Conservation (phyloP, 2,329 filamentous ascomycete species). For the Cordyceps cicadae region DNA sequence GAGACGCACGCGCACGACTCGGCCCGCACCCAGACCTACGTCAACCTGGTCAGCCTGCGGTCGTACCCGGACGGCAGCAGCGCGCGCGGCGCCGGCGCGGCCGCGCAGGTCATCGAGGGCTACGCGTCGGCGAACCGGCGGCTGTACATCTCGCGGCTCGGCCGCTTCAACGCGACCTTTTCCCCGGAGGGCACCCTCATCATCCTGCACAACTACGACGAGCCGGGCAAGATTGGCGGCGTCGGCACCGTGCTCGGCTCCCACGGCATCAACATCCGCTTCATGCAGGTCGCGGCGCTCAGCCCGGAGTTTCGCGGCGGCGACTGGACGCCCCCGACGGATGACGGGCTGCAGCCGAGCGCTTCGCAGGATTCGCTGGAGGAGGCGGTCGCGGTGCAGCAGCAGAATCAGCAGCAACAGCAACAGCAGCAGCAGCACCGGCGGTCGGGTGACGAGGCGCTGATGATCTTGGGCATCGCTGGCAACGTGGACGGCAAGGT, state of each 20-base stretch:
- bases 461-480: slow-evolving; percentile 76
- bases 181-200: slow-evolving; percentile 64
- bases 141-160: slow-evolving; percentile 64
- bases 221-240: slow-evolving; percentile 73
- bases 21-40: slow-evolving; percentile 52
- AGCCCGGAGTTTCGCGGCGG: slow-evolving; percentile 15
- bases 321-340: slow-evolving; percentile 25
- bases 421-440: background rate
- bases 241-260: slow-evolving; percentile 64
- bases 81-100: slow-evolving; percentile 17
- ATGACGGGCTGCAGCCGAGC: slow-evolving; percentile 17
- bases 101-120: slow-evolving; percentile 47
- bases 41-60: slow-evolving; percentile 61
- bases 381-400: slow-evolving; percentile 4
- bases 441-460: slow-evolving; percentile 47
- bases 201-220: slow-evolving; percentile 75
- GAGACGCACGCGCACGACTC: slow-evolving; percentile 59
- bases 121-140: slow-evolving; percentile 51
- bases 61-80: slow-evolving; percentile 32
- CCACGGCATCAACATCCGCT: slow-evolving; percentile 68
- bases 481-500: slow-evolving; percentile 52
- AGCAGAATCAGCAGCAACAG: too few species aligned
- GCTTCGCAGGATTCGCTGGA: slow-evolving; percentile 26
- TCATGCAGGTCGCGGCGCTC: slow-evolving; percentile 64
- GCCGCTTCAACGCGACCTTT: slow-evolving; percentile 66